Evolutionary conservation across 441 rosid genomes (phyloP), one percentile per base, ranked within the genome.

Genomic region (Omphalea diandra): DNA sequence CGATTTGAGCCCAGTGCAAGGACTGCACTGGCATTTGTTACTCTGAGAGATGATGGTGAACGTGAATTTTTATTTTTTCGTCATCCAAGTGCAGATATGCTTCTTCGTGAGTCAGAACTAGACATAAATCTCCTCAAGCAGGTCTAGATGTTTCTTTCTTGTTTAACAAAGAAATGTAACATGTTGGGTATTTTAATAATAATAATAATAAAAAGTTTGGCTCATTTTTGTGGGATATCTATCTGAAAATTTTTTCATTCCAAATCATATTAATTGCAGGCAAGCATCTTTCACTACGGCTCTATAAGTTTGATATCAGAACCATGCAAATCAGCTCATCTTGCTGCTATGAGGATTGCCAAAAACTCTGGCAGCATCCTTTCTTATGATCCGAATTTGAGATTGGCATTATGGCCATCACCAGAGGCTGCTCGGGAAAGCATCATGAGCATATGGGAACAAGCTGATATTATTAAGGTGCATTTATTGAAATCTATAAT

Each of bases 41-140:
- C 99, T 0, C 77, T 90, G 38, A 81, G 90, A 83, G 87, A 81
- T 77, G 99, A 95, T 69, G 99, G 98, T n/a, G 98, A 95, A 78
- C 97, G 99, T 33, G 99, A 95, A 73, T 95, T 95, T 83, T 76
- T 95, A 78, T 95, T 95, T 84, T 95, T 89, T 70, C 91, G 98
- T 62, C 88, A 95, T 84, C 99, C 99, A 15, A 95, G 97, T 88
- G 99, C 99, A 26, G 98, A 95, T 83, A 95, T 95, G 98, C 97
- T 85, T 77, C 93, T 95, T 75, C 80, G 27, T 36, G 97, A 90
- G 77, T 86, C 97, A 70, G 99, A 95, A 64, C 88, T 95, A 41
- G 89, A 90, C 61, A 74, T 69, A 32, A 77, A 88, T 75, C 84
- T 93, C 49, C 85, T 95, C 55, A 77, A 87, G 79, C 75, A 87